Base-by-base conservation (phyloP, 2,329 filamentous ascomycete genomes). In the Aspergillus clavatus region DNA sequence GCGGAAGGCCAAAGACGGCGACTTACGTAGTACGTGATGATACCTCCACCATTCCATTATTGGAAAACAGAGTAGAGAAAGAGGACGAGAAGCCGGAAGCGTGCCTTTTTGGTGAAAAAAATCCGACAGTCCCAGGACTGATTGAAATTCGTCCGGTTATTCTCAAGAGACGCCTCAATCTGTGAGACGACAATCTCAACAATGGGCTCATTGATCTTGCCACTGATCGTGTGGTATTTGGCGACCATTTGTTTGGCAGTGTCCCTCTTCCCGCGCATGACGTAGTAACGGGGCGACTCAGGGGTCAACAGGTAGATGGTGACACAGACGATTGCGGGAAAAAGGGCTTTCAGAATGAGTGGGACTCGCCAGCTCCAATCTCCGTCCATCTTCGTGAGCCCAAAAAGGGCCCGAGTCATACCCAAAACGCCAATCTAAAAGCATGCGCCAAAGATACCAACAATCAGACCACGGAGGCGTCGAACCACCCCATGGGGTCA, bases 401-500 rank as follows among this genome's bases (percentile, higher is more conserved):
- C 66, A 40, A 74, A 69, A 66, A 74, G 70, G 16, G 70, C 65
- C 11, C 64, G 70, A 8, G 65, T 65, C 57, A 73, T 73, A 11
- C 60, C 59, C 22, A 73, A 56, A 47, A 67, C 70, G 8, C 72
- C 71, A 27, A 73, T 61, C 40, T 74, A 70, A 55, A 72, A 74
- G 50, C 66, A 73, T 7, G 72, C 72, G 5, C 72, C 72, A 38
- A 74, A 75, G 26, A 75, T 61, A 31, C 72, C 72, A 18, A 76
- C 72, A 28, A 75, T 61, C 21, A 69, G 65, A 52, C 74, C 66
- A 51, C 72, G 65, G 3, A 71, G 52, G 31, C 61, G 29, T 16
- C 14, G 28, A 26, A 26, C 10, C 23, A 31, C 28, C n/a, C n/a
- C 5, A 16, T 31, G 5, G 12, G n/a, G 28, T 7, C 28, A 12